Base-by-base conservation (phyloP, 2,329 filamentous ascomycete genomes). In the Paracoccidioides brasiliensis region DNA sequence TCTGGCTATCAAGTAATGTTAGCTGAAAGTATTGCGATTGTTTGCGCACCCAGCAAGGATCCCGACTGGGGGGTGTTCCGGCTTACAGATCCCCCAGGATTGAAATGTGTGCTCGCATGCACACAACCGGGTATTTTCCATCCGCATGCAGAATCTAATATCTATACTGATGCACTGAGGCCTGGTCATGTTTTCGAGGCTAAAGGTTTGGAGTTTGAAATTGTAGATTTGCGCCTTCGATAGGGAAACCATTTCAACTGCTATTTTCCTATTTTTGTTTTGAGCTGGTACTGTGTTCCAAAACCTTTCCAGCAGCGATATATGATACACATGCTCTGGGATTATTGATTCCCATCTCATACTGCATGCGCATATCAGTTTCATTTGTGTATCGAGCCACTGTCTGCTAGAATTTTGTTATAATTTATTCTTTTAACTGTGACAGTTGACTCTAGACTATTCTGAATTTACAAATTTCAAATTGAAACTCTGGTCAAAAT, bases 1-100 rank as follows among this genome's bases (percentile, higher is more conserved):
- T 84, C 85, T 3, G 90, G 90, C 9, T 97, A 96, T 68, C 93
- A 98, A 71, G 84, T 93, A 57, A 96, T 96, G 89, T 81, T 97
- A 72, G 85, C 90, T 0, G 93, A 98, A 75, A 94, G 88, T 64
- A 90, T 98, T 59, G 93, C 93, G 3, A 95, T 98, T 64, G 93
- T 98, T 42, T 98, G 93, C 72, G 88, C 93, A 5, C 93, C 93
- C 0, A 85, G 80, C 56, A 88, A 86, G 64, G 76, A 78, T 41
- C 64, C 67, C 35, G 91, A 88, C 59, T 91, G 88, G 76, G 93
- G 93, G 51, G 86, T 94, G 30, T 98, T 97, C 72, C 83, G 93
- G 38, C 76, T 98, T 4, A 98, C 93, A 0, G 88, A 96, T 69
- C 93, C 93, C 0, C 91, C 93, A 0, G 93, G 93, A 0, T 78